Base-by-base conservation (phyloP, 2,329 filamentous ascomycete genomes). In the Phaeoacremonium minimum region DNA sequence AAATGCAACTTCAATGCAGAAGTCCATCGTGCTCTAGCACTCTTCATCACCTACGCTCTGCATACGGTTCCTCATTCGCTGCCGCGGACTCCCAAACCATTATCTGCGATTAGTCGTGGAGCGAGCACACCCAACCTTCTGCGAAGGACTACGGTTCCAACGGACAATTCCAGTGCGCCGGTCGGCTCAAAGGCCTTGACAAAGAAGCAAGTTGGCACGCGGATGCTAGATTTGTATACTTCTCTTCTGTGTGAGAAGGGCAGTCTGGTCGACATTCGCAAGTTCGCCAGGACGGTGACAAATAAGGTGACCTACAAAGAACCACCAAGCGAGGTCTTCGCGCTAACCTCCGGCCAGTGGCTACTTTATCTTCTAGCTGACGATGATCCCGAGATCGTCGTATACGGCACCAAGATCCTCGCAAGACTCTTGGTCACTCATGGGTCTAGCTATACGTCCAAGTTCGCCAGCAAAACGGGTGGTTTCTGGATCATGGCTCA, bases 41-140 rank as follows among this genome's bases (percentile, higher is more conserved):
- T 97, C 15, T 97, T 95, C 54, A 85, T 98, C 45, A 96, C 91
- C 0, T 98, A 93, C 57, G 84, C 88, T 6, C 78, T 96, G 44
- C 89, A 96, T 53, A 64, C 71, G 2, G 64, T 73, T 0, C 48
- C 67, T 0, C 58, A 56, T 11, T 73, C 73, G 2, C 48, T 67
- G 15, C 59, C 73, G 8, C 68, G 77, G 32, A 77, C 73, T 2
- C 71, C 76, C 1, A 74, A 66, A 43, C 56, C 69, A 9, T 43
- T 53, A 4, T 64, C 67, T 2, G 50, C 57, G 4, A 43, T 36
- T 30, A 34, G 16, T 28, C 31, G 11, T 18, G 53, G 26, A 64
- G 60, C 12, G 2, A 62, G 55, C 17, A 72, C 69, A 1, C 63
- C 65, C n/a, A 50, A 49, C 26, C 48, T 61, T 11, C 44, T 61